Evolutionary conservation across 441 rosid species (phyloP), one percentile per base, ranked within the genome.

Genomic region (Croton setiger): DNA sequence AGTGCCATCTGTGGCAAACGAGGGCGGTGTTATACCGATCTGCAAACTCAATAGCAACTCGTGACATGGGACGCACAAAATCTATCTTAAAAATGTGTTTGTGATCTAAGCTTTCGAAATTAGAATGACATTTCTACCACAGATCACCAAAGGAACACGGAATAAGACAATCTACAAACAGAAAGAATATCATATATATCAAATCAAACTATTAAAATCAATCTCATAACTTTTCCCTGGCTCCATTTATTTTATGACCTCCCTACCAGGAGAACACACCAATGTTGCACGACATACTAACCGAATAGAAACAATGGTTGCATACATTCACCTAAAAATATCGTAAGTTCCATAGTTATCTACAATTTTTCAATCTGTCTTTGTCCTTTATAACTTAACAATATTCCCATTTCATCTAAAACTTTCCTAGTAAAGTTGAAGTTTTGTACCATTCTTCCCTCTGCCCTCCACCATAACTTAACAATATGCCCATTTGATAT

Each of bases 1-100:
- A 85, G 70, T 69, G 64, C 99, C 99, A 95, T 92, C 98, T 95
- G 94, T 89, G 93, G 97, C 97, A 95, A 89, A 90, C 97, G 85
- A 92, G 97, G 83, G 99, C 96, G 74, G 98, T 85, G 88, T 92
- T 95, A 88, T 95, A 87, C 86, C 98, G 88, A 95, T 95, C 81
- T 78, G 81, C 78, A 74, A 75, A 61, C 78, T 74, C 75, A 75
- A 63, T 64, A 52, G 20, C 47, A 74, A 57, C 36, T 69, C 15
- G 76, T 83, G 89, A 82, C 79, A 84, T 70, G 54, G 43, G 68
- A 63, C 23, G 76, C 77, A 61, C 56, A 62, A 47, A 27, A 69
- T 61, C 57, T 12, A 49, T 56, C 45, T 60, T 58, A 58, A 39
- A 57, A 60, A 65, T 14, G 14, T 36, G n/a, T 48, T 63, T 72